Conservation (phyloP, 2,329 filamentous ascomycete genomes). For the Colletotrichum nymphaeae region DNA sequence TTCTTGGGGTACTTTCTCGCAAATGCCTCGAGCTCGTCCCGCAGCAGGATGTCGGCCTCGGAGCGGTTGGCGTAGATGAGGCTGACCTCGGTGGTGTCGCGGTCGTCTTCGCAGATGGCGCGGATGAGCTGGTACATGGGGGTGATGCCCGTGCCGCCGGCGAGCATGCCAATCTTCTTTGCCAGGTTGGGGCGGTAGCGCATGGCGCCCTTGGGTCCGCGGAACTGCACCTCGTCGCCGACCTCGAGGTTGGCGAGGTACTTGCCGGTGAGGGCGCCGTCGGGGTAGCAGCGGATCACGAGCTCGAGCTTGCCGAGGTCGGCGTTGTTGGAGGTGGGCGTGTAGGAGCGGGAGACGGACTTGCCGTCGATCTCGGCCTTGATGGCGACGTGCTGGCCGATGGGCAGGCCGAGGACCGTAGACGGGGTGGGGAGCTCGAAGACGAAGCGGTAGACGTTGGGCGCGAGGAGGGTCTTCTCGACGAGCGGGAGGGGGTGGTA, state of each 20-base stretch:
- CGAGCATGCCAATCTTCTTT: slow-evolving; percentile 65
- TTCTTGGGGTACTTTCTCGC: slow-evolving; percentile 62
- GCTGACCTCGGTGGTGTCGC: slow-evolving; percentile 66
- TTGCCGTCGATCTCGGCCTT: slow-evolving; percentile 58
- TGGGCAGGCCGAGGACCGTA: slow-evolving; percentile 64
- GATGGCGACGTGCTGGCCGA: slow-evolving; percentile 67
- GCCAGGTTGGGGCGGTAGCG: slow-evolving; percentile 56
- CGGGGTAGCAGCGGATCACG: slow-evolving; percentile 62
- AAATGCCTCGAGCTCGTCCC: slow-evolving; percentile 65
- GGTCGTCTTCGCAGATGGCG: slow-evolving; percentile 66
- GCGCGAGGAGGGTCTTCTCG: slow-evolving; percentile 51
- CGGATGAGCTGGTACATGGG: slow-evolving; percentile 66
- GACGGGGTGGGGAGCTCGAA: slow-evolving; percentile 58
- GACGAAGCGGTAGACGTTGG: slow-evolving; percentile 57
- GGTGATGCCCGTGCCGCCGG: slow-evolving; percentile 53
- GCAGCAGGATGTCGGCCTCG: slow-evolving; percentile 70
- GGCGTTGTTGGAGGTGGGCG: slow-evolving; percentile 62
- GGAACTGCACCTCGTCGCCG: slow-evolving; percentile 62
- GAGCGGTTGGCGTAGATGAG: slow-evolving; percentile 70
- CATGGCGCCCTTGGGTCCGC: slow-evolving; percentile 69
- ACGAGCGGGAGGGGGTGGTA: slow-evolving; percentile 60
- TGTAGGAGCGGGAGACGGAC: slow-evolving; percentile 63
- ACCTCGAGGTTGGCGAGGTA: slow-evolving; percentile 59
- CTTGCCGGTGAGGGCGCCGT: slow-evolving; percentile 60
- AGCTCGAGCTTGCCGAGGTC: slow-evolving; percentile 62